Conservation (phyloP, 495 filamentous ascomycete genomes). For the Aspergillus egyptiacus region DNA sequence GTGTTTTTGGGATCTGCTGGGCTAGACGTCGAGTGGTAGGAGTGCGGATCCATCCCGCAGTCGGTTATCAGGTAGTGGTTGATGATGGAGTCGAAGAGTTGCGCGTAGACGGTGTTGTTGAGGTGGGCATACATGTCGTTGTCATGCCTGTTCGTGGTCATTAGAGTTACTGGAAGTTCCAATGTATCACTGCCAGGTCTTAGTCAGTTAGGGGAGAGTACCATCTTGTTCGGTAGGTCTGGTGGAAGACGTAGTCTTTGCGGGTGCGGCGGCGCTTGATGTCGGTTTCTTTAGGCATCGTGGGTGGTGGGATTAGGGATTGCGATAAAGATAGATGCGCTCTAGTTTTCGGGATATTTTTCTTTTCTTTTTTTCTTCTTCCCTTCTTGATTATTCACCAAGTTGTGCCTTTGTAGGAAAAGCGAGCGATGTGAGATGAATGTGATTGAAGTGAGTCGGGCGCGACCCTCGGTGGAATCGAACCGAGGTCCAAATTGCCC, state of each 20-base stretch:
- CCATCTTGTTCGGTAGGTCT: slow-evolving; percentile 89
- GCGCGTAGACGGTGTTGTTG: slow-evolving; percentile 80
- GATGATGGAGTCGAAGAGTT: slow-evolving; percentile 79
- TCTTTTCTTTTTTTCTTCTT: too few species aligned
- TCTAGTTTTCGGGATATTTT: background rate
- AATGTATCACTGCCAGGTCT: too few species aligned
- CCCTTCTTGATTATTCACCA: too few species aligned
- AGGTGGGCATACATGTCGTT: slow-evolving; percentile 94
- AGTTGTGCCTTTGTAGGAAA: too few species aligned
- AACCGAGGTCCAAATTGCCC: slow-evolving; percentile 9
- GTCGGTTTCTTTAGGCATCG: slow-evolving; percentile 33
- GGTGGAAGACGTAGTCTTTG: slow-evolving; percentile 69
- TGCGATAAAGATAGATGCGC: background rate
- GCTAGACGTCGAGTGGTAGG: slow-evolving; percentile 16
- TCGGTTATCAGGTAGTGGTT: slow-evolving; percentile 82
- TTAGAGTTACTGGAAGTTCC: too few species aligned
- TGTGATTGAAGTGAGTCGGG: background rate
- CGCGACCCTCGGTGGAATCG: background rate
- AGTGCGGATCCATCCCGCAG: slow-evolving; percentile 67
- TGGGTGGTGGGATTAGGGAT: background rate
- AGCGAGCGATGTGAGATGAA: background rate
- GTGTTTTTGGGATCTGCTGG: background rate
- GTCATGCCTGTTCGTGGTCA: slow-evolving; percentile 62
- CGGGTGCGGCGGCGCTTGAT: slow-evolving; percentile 58
- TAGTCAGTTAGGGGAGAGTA: slow-evolving; percentile 33